Percentiles rank a stretch among this genome's conserved stretches.
Conservation (phyloP, 345 rosid genomes). For the Hypericum perforatum region DNA sequence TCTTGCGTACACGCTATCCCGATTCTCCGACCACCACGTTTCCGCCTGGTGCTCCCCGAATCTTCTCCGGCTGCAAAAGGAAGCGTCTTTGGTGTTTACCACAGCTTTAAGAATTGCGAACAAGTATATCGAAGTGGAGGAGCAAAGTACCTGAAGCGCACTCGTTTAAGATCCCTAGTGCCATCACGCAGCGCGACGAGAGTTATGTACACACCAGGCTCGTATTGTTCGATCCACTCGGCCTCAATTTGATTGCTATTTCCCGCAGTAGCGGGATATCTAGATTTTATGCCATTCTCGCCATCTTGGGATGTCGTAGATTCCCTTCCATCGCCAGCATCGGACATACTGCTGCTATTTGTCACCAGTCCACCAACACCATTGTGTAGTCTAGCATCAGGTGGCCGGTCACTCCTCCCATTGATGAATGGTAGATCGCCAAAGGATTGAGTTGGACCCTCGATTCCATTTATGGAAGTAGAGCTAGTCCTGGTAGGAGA, state of each 20-base stretch:
- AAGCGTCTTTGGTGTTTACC: not conserved
- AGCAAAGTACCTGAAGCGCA: constrained; percentile 78
- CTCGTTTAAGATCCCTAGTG: constrained; percentile 95
- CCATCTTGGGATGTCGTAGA: constrained; percentile 35
- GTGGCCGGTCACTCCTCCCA: constrained; percentile 32
- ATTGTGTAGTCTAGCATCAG: constrained; percentile 33
- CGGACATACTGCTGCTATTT: constrained; percentile 31
- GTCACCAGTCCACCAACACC: constrained; percentile 38
- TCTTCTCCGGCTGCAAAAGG: constrained; percentile 66
- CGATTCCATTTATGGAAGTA: constrained; percentile 32
- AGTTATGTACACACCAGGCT: constrained; percentile 88
- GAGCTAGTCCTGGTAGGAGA: constrained; percentile 37
- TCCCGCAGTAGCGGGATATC: constrained; percentile 34
- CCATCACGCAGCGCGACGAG: constrained; percentile 78
- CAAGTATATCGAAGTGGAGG: not conserved
- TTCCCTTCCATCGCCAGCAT: constrained; percentile 44
- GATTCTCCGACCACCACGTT: constrained; percentile 97
- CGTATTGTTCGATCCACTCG: constrained; percentile 93
- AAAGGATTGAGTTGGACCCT: constrained; percentile 24
- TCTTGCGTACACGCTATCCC: constrained; percentile 74
- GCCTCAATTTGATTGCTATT: constrained; percentile 58
- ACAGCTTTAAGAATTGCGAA: too few species aligned
- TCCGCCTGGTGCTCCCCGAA: constrained; percentile 94
- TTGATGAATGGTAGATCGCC: constrained; percentile 35
- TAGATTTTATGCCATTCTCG: constrained; percentile 39